Base-by-base conservation (phyloP, 2,329 filamentous ascomycete species). In the Cercospora sojina region DNA sequence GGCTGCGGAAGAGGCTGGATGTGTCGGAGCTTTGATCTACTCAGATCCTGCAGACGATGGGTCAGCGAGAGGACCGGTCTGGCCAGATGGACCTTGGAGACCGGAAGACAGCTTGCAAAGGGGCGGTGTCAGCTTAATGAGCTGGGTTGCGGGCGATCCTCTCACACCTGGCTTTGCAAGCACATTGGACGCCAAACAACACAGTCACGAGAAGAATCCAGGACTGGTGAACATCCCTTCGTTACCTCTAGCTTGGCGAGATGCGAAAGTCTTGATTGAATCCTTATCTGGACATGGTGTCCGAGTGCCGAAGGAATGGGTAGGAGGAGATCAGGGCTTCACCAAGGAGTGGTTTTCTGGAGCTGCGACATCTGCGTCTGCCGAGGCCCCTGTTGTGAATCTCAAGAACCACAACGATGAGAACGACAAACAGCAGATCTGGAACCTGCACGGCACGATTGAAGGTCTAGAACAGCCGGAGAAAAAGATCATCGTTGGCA, bases 361-460 rank as follows among this genome's bases (percentile, higher is more conserved):
- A 32, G 43, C 58, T 55, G 35, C 62, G 2, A 29, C 55, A 18
- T 35, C 51, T 9, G 47, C 63, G 2, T 62, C 47, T 13, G 10
- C 59, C 16, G 67, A 70, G 29, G 65, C 68, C 12, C 93, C 93
- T 0, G 84, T 88, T 25, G 91, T 99, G 58, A 89, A 90, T 60
- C 83, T 99, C 25, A 87, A 89, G 78, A 98, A 98, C 77, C 81
- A 92, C 67, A 93, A 97, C 76, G 93, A 97, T 72, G 93, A 96
- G 76, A 85, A 88, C 12, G 86, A 90, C 65, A 85, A 90, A 75
- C 92, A 97, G 77, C 87, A 89, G 5, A 95, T 99, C 68, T 97
- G 92, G 86, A 99, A 99, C 75, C 88, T 98, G 0, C 88, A 97
- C 74, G 93, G 91, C 32, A 86, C 88, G 63, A 93, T 99, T 60